Percentiles rank a stretch among this genome's conserved stretches.
phyloP scores from a whole-genome alignment of 176 grass and related monocot genomes.

The Cenchrus americanus region DNA sequence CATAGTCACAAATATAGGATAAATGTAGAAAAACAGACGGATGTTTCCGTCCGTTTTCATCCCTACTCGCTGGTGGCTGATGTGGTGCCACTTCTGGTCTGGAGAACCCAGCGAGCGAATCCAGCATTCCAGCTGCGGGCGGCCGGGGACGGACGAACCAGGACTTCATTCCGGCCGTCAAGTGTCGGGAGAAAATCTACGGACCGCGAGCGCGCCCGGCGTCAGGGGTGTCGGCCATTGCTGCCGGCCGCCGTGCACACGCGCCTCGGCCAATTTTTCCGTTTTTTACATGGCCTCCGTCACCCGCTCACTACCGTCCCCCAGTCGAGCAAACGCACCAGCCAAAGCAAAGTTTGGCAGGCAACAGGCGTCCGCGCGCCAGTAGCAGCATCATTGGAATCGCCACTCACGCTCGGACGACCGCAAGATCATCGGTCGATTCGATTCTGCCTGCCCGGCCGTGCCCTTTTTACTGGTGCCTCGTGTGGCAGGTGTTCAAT shows the following conservation, averaged over 20 bases:
- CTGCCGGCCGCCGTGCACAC: neutral
- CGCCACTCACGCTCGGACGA: constrained; percentile 45
- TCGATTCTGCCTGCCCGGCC: constrained; percentile 1
- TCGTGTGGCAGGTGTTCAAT: constrained; percentile 29
- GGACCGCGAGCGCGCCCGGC: neutral
- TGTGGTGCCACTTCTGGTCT: neutral
- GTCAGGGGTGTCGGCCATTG: constrained; percentile 49
- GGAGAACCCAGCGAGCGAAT: constrained; percentile 3
- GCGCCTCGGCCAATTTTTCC: too few relatives aligned
- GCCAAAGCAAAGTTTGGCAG: neutral
- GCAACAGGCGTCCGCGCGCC: constrained; percentile 10
- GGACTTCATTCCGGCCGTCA: constrained; percentile 13
- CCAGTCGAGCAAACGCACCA: constrained; percentile 16
- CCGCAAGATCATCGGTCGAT: neutral
- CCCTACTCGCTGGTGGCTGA: too few relatives aligned
- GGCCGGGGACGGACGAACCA: neutral
- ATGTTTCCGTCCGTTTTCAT: too few relatives aligned
- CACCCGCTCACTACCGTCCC: constrained; percentile 30
- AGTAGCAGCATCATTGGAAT: constrained; percentile 50
- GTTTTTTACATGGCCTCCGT: constrained; percentile 26
- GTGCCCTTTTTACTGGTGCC: neutral
- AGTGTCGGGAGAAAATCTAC: constrained; percentile 31
- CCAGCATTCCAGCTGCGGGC: neutral
- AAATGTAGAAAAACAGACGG: too few relatives aligned
- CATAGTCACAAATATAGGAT: too few relatives aligned